Percentiles rank a stretch among this genome's conserved stretches.
Evolutionary conservation across 2,329 filamentous ascomycete genomes (phyloP).

Genomic region (Trichoderma citrinoviride): DNA sequence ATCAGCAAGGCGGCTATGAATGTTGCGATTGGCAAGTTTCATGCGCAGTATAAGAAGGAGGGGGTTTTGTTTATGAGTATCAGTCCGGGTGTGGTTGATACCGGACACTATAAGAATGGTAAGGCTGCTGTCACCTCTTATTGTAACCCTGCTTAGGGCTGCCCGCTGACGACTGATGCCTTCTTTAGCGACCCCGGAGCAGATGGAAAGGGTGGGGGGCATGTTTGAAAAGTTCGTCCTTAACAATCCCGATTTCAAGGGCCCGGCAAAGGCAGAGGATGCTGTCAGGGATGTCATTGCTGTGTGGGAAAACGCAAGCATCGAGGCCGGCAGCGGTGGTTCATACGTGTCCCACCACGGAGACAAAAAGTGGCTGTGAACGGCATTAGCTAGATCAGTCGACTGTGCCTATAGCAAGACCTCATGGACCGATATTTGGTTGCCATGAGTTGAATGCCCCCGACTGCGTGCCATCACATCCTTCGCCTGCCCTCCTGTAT

Average conservation of each 20-base stretch:
- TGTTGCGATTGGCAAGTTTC: not conserved
- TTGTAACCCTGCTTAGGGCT: no score
- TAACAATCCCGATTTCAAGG: not conserved
- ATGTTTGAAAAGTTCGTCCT: not conserved
- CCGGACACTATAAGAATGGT: not conserved
- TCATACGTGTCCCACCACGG: not conserved
- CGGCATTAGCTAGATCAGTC: not conserved
- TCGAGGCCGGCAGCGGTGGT: slow-evolving; percentile 1
- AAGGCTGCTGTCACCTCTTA: not conserved
- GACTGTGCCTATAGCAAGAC: no score
- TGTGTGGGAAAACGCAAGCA: not conserved
- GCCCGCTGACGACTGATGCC: not conserved
- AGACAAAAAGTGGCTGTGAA: slow-evolving; percentile 1
- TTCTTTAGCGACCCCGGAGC: not conserved
- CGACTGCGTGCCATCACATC: no score
- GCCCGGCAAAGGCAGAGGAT: not conserved
- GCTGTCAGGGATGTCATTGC: not conserved
- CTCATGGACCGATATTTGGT: no score
- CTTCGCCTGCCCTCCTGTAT: no score
- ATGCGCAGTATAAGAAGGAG: not conserved
- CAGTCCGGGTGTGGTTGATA: not conserved
- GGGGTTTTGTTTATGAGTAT: slow-evolving; percentile 1
- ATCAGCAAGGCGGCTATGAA: slow-evolving; percentile 11
- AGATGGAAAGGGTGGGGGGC: not conserved
- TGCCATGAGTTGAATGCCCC: no score